phyloP scores from a whole-genome alignment of 805 yeast species.

The Alloascoidea africana region DNA sequence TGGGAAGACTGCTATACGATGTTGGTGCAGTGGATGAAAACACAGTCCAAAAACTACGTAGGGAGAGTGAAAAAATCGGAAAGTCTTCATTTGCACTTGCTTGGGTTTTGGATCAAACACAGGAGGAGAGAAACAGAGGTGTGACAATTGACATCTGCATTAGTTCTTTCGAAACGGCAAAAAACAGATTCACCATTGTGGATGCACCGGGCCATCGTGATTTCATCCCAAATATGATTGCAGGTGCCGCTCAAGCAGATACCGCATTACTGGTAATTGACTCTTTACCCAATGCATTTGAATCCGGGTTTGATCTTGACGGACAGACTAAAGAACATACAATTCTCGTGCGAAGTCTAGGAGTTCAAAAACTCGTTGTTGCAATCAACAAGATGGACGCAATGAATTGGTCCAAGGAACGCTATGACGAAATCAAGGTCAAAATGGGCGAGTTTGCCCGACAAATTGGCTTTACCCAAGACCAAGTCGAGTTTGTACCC shows the following conservation, averaged over 20 bases:
- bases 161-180: constrained; percentile 43
- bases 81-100: constrained; percentile 73
- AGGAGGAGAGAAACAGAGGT: constrained; percentile 61
- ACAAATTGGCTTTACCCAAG: constrained; percentile 31
- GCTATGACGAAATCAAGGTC: constrained; percentile 21
- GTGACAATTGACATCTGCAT: constrained; percentile 70
- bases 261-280: constrained; percentile 62
- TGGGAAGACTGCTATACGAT: constrained; percentile 61
- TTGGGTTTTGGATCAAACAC: constrained; percentile 74
- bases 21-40: constrained; percentile 50
- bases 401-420: constrained; percentile 35
- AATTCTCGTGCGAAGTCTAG: constrained; percentile 48
- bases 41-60: constrained; percentile 43
- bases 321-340: constrained; percentile 78
- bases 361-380: constrained; percentile 43
- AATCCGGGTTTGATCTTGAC: constrained; percentile 45
- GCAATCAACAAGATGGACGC: constrained; percentile 62
- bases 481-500: constrained; percentile 39
- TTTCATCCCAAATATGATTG: constrained; percentile 76
- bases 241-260: constrained; percentile 72
- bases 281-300: constrained; percentile 49
- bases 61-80: constrained; percentile 52
- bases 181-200: constrained; percentile 46
- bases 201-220: constrained; percentile 83
- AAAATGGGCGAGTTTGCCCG: constrained; percentile 24